These are phyloP conservation scores for Chaetomidium leptoderma DNA, from an alignment of 495 filamentous ascomycete species.

Conservation along the genomic window DNA sequence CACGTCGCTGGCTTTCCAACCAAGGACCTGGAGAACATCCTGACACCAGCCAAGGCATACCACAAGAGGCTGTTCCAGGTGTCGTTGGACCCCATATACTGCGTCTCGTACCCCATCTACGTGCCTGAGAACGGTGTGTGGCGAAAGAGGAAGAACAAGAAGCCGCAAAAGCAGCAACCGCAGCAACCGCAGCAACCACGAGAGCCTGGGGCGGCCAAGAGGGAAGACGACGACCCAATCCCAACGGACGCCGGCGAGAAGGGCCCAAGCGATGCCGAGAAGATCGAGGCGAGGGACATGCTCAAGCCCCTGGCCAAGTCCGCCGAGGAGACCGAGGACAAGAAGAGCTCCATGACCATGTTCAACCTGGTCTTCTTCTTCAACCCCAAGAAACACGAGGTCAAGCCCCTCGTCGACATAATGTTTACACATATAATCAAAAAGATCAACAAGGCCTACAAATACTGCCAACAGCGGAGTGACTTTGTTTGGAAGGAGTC, in stretches of 20 bases:
- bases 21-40: conserved; percentile 74
- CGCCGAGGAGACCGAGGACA: conserved; percentile 50
- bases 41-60: conserved; percentile 74
- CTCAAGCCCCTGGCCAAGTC: conserved; percentile 34
- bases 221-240: conserved; percentile 26
- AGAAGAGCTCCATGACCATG: conserved; percentile 73
- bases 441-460: conserved; percentile 82
- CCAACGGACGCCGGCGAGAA: conserved; percentile 22
- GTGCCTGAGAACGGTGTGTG: conserved; percentile 80
- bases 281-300: conserved; percentile 37
- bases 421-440: conserved; percentile 85
- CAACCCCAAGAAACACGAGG: conserved; percentile 71
- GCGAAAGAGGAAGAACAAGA: conserved; percentile 69
- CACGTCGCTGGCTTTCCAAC: conserved; percentile 70
- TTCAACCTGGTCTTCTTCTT: conserved; percentile 95
- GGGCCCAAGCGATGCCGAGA: conserved; percentile 31
- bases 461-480: conserved; percentile 81
- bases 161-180: conserved; percentile 17
- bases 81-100: conserved; percentile 75
- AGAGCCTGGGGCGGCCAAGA: conserved; percentile 22
- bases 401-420: conserved; percentile 65
- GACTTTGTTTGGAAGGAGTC: conserved; percentile 87
- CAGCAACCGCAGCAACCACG: conserved; percentile 17
- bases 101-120: conserved; percentile 84
- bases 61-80: conserved; percentile 87